Evolutionary conservation across 2,329 filamentous ascomycete genomes (phyloP), one percentile per base, ranked within the genome.

Genomic region (Colletotrichum tropicicola): DNA sequence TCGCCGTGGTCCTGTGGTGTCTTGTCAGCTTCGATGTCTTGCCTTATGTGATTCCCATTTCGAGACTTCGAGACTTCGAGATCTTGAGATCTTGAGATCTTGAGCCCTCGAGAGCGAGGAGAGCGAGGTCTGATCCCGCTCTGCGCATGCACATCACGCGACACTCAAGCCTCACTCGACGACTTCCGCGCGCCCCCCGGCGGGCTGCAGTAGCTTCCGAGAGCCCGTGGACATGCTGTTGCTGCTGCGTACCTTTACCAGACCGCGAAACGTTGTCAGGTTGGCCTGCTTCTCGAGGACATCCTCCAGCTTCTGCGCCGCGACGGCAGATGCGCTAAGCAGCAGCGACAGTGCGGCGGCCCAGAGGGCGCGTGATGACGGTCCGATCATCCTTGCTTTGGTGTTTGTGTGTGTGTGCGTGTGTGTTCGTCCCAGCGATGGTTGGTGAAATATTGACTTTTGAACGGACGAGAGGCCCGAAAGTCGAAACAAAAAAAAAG

Each of bases 231-330:
- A n/a, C 17, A 13, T 41, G 21, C 44, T 13, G 27, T 28, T 17
- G 21, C 30, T 19, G 47, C 7, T 35, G 2, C 47, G 35, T 71
- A 82, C 80, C 74, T 80, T 74, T 63, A 84, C 78, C 51, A 84
- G 71, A 21, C 73, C 71, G 65, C 79, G 79, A 68, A 79, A 84
- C 1, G 77, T 83, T 7, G 76, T 79, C 35, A 84, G 73, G 60
- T 83, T 81, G 59, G 73, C 72, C 59, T 82, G 75, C 6, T 70
- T 72, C 4, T 73, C 70, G 21, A 84, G 69, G n/a, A 83, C 74
- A 6, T 74, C 73, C 2, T 78, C 80, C 55, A 84, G 65, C 64
- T 81, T 79, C 27, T 73, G 65, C 3, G 67, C 67, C 5, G 67
- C 69, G 6, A 70, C 70, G n/a, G 37, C 59, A 10, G 70, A 55